A percentile compares a stretch with the other conserved stretches of the same genome.
phyloP scores from a whole-genome alignment of 129 eudicot species.

The Lactuca sativa region DNA sequence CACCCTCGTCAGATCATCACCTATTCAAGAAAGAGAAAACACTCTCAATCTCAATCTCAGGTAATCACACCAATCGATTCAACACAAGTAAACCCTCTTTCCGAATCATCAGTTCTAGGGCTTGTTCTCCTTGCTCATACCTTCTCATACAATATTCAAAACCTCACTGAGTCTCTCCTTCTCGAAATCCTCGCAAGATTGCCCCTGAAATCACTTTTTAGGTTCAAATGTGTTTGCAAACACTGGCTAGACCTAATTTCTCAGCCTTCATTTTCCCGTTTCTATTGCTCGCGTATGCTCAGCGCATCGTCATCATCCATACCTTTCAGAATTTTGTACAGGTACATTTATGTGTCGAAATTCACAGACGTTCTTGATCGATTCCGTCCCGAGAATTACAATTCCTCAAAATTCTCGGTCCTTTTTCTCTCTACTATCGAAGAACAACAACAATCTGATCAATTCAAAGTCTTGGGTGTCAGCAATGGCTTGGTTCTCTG shows the following conservation, averaged over 20 bases:
- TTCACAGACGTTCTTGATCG: constrained; percentile 43
- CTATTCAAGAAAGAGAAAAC: constrained; percentile 28
- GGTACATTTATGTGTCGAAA: constrained; percentile 47
- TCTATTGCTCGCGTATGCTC: constrained; percentile 24
- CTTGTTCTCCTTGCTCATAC: constrained; percentile 26
- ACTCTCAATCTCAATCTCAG: constrained; percentile 23
- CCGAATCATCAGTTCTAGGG: constrained; percentile 29
- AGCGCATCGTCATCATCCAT: background rate
- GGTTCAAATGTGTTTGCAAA: constrained; percentile 48
- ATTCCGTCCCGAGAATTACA: constrained; percentile 43
- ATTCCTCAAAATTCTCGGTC: constrained; percentile 38
- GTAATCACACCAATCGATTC: constrained; percentile 16
- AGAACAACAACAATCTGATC: constrained; percentile 53
- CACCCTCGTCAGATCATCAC: constrained; percentile 14
- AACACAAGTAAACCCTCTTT: constrained; percentile 9
- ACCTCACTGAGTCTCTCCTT: constrained; percentile 39
- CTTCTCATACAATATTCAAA: constrained; percentile 33
- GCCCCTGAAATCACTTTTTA: constrained; percentile 46
- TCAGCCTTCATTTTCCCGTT: constrained; percentile 37
- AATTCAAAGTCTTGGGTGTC: constrained; percentile 43
- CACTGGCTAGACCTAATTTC: constrained; percentile 46
- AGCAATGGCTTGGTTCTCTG: constrained; percentile 54
- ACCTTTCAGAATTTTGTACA: constrained; percentile 40
- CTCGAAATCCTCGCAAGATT: constrained; percentile 43
- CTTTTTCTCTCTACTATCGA: constrained; percentile 50